Conservation (phyloP, 768 basidiomycete species). For the Aureoboletus auriporus region DNA sequence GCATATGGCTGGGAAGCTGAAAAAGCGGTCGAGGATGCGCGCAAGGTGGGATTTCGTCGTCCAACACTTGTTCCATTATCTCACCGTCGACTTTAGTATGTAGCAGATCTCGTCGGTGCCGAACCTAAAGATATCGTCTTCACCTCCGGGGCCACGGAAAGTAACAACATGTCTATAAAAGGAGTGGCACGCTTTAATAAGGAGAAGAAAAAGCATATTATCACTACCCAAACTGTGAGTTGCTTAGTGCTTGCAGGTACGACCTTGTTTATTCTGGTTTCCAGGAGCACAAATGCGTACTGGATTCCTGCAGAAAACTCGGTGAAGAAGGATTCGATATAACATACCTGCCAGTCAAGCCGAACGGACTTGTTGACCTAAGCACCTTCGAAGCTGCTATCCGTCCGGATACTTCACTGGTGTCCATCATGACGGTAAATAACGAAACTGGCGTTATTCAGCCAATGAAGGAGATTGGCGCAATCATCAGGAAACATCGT, state of each 20-base stretch:
- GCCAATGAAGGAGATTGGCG: constrained; percentile 92
- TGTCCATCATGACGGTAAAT: constrained; percentile 98
- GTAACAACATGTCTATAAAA: constrained; percentile 97
- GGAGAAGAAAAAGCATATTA: constrained; percentile 89
- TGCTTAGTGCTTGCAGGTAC: background rate
- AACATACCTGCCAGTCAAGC: constrained; percentile 93
- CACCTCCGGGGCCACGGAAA: constrained; percentile 97
- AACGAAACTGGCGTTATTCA: constrained; percentile 99
- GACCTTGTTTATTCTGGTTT: constrained; percentile 5
- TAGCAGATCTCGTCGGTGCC: constrained; percentile 91
- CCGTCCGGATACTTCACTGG: constrained; percentile 87
- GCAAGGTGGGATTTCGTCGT: constrained; percentile 53
- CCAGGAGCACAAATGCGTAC: constrained; percentile 97
- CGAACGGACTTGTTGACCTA: constrained; percentile 79
- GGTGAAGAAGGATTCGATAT: constrained; percentile 96
- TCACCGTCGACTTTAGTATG: constrained; percentile 47
- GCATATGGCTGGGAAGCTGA: constrained; percentile 99
- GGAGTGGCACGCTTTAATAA: constrained; percentile 95
- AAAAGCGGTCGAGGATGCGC: constrained; percentile 86
- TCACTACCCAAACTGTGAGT: constrained; percentile 89
- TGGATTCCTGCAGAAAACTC: constrained; percentile 95
- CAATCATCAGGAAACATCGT: constrained; percentile 77
- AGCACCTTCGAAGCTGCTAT: constrained; percentile 81
- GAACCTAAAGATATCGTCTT: constrained; percentile 95
- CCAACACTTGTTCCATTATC: background rate